phyloP scores from a whole-genome alignment of 805 yeast genomes.

The Candida stauntonica region DNA sequence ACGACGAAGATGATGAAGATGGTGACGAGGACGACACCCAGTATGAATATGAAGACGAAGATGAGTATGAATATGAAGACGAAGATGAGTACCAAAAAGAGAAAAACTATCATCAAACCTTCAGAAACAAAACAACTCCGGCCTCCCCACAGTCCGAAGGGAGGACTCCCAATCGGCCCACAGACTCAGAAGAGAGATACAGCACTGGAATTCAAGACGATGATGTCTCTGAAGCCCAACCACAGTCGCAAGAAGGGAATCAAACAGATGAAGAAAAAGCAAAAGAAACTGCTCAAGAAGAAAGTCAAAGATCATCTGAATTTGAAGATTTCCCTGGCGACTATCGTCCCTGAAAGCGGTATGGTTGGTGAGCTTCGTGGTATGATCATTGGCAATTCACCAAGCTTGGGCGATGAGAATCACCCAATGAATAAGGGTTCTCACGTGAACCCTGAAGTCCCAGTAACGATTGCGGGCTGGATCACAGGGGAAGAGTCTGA shows the following conservation, averaged over 20 bases:
- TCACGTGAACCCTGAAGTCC: constrained; percentile 1
- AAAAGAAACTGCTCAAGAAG: constrained; percentile 2
- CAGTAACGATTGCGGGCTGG: constrained; percentile 10
- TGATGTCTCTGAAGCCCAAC: not conserved
- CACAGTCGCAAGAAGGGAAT: not conserved
- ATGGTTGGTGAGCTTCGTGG: constrained; percentile 12
- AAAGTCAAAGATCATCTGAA: constrained; percentile 4
- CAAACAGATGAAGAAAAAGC: constrained; percentile 4
- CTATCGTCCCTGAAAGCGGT: constrained; percentile 10
- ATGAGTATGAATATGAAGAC: constrained; percentile 8
- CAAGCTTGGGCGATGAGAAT: constrained; percentile 1
- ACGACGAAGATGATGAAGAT: constrained; percentile 10
- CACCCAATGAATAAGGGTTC: not conserved
- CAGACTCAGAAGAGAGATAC: constrained; percentile 3
- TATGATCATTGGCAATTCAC: constrained; percentile 13
- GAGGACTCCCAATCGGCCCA: constrained; percentile 10
- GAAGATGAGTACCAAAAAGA: not conserved
- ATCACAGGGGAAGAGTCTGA: constrained; percentile 2
- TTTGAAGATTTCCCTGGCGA: constrained; percentile 6
- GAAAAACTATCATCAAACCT: not conserved
- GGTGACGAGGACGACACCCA: constrained; percentile 11
- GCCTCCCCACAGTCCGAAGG: too few species aligned
- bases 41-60: constrained; percentile 28
- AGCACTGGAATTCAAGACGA: constrained; percentile 4
- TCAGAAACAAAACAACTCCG: too few species aligned